These are phyloP conservation scores for Uronychia binucleata DNA, from an alignment of 73 alveolate genomes.

Conservation along the genomic window DNA sequence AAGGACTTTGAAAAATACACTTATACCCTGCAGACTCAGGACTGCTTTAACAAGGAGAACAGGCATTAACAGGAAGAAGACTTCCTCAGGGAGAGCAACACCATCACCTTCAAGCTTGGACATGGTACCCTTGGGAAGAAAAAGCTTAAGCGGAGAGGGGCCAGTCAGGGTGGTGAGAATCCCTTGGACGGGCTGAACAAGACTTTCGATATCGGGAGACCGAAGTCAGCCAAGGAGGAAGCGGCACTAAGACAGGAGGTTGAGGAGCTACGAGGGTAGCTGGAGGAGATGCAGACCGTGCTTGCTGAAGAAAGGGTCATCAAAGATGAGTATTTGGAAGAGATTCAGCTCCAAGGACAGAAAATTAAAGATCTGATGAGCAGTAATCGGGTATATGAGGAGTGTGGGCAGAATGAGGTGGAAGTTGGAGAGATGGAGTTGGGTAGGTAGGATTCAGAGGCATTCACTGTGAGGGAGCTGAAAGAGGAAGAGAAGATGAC, in stretches of 20 bases:
- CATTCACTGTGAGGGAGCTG: too few species aligned
- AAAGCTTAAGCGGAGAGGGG: not conserved
- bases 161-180: not conserved
- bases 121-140: not conserved
- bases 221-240: not conserved
- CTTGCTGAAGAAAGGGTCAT: not conserved
- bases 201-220: not conserved
- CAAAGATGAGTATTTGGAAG: constrained; percentile 1
- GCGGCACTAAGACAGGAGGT: not conserved
- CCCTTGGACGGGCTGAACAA: not conserved
- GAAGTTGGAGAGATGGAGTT: too few species aligned
- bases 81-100: not conserved
- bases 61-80: not conserved
- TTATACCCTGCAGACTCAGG: not conserved
- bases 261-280: not conserved
- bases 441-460: too few species aligned
- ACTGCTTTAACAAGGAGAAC: not conserved
- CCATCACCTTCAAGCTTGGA: not conserved
- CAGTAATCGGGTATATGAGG: too few species aligned
- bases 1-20: not conserved
- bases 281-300: not conserved
- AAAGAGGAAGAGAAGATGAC: too few species aligned
- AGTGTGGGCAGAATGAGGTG: too few species aligned
- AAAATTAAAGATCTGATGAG: not conserved
- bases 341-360: not conserved